Percentiles rank a stretch among this genome's conserved stretches.
Evolutionary conservation across 805 yeast species (phyloP).

Genomic region (Hagleromyces aurorensis): DNA sequence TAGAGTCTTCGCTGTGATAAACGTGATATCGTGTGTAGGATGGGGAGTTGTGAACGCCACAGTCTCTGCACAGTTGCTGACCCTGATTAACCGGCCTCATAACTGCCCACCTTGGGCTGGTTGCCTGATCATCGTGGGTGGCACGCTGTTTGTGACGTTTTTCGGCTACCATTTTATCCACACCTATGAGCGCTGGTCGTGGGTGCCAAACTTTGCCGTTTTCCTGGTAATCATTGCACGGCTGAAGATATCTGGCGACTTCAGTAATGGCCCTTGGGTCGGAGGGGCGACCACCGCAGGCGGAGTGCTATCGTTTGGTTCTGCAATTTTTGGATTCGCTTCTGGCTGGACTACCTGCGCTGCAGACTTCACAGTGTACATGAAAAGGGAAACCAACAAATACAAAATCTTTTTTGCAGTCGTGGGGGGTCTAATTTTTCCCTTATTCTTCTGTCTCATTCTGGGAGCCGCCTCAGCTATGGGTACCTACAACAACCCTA

Average conservation of each 20-base stretch:
- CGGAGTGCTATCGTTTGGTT: constrained; percentile 69
- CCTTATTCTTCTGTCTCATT: constrained; percentile 62
- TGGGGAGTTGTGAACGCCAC: constrained; percentile 93
- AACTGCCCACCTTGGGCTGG: constrained; percentile 86
- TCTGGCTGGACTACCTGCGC: constrained; percentile 96
- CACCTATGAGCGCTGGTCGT: constrained; percentile 71
- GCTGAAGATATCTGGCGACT: constrained; percentile 57
- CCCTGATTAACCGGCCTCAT: constrained; percentile 54
- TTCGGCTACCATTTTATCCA: constrained; percentile 84
- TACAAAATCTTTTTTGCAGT: constrained; percentile 56
- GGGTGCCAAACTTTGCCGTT: constrained; percentile 72
- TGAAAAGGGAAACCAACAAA: constrained; percentile 56
- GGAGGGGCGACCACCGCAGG: constrained; percentile 68
- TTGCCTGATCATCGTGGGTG: constrained; percentile 58
- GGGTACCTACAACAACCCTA: constrained; percentile 42
- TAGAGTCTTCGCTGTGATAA: constrained; percentile 69
- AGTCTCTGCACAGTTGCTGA: constrained; percentile 77
- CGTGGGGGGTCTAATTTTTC: constrained; percentile 51
- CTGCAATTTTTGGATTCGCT: constrained; percentile 78
- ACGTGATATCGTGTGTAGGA: constrained; percentile 81
- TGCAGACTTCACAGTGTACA: constrained; percentile 85
- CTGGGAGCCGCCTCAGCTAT: constrained; percentile 83
- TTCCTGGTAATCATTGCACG: constrained; percentile 75
- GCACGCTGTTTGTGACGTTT: constrained; percentile 65
- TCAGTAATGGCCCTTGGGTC: constrained; percentile 42